These are phyloP conservation scores for Schoenoplectus tabernaemontani DNA, from an alignment of 202 grass and related monocot genomes.

Conservation along the genomic window DNA sequence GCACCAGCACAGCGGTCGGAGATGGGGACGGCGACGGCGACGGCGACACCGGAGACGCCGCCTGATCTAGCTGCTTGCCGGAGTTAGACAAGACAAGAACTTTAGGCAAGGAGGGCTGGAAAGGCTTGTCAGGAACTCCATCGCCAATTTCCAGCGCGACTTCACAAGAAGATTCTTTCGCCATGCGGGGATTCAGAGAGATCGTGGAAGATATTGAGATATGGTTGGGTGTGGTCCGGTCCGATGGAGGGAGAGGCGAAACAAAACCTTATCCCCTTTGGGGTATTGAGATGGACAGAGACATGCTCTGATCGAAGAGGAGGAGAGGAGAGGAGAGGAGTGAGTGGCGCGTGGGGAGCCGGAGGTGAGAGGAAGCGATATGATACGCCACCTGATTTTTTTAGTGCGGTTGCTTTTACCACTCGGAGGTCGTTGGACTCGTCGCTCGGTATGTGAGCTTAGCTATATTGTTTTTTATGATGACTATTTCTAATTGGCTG, in stretches of 20 bases:
- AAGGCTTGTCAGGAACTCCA: neutral
- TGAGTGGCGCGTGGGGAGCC: too few species aligned
- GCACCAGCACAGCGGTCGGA: slow-evolving; percentile 54
- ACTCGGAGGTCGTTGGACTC: slow-evolving; percentile 1
- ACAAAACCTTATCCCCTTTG: slow-evolving; percentile 12
- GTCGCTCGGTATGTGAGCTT: neutral
- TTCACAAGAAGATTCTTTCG: slow-evolving; percentile 9
- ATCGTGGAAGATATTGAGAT: neutral
- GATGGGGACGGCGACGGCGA: slow-evolving; percentile 34
- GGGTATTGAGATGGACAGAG: neutral
- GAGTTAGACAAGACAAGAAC: slow-evolving; percentile 63
- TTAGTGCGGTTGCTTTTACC: too few species aligned
- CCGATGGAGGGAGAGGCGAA: neutral
- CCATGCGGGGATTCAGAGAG: neutral
- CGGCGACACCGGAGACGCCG: slow-evolving; percentile 32
- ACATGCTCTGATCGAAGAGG: neutral
- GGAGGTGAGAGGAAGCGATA: too few species aligned
- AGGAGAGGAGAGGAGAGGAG: too few species aligned
- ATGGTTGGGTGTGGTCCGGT: neutral
- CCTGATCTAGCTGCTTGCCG: slow-evolving; percentile 59
- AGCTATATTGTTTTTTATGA: neutral
- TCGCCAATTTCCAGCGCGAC: neutral
- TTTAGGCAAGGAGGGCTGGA: slow-evolving; percentile 8
- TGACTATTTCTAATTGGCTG: neutral
- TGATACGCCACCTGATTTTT: too few species aligned